Conservation (phyloP, 1,139 yeast genomes). For the Petasospora rhodanensis region DNA sequence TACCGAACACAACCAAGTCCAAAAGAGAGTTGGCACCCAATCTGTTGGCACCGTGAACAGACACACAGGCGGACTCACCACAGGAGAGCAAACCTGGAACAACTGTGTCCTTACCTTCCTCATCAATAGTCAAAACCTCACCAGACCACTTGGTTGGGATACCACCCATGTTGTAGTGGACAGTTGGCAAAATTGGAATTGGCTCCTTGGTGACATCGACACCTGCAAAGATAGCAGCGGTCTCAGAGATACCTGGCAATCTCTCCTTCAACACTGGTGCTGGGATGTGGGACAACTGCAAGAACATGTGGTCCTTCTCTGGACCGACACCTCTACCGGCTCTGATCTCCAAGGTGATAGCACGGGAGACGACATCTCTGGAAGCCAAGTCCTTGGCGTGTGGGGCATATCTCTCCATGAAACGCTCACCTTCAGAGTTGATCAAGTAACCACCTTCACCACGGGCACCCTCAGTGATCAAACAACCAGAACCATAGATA, state of each 20-base stretch:
- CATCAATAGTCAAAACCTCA: constrained; percentile 82
- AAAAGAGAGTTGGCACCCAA: constrained; percentile 98
- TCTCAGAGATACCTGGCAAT: constrained; percentile 98
- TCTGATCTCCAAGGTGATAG: constrained; percentile 97
- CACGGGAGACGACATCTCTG: constrained; percentile 97
- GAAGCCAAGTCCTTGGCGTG: constrained; percentile 98
- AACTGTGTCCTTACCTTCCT: constrained; percentile 83
- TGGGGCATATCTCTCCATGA: constrained; percentile 99
- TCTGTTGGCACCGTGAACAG: constrained; percentile 99
- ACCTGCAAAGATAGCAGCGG: constrained; percentile 98
- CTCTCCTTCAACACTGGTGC: constrained; percentile 89
- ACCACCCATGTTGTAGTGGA: constrained; percentile 99
- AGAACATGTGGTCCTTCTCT: constrained; percentile 87
- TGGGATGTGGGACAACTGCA: constrained; percentile 93
- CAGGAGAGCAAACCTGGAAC: constrained; percentile 95
- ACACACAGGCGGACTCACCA: constrained; percentile 99
- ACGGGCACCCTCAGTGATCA: constrained; percentile 98
- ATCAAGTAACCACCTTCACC: constrained; percentile 99
- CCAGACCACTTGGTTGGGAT: constrained; percentile 97
- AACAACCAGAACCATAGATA: constrained; percentile 97
- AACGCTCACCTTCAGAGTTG: constrained; percentile 97
- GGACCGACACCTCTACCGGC: constrained; percentile 99
- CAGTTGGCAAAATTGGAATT: constrained; percentile 97
- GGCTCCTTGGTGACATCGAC: constrained; percentile 99
- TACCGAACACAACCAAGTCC: constrained; percentile 96